A percentile compares a stretch with the other conserved stretches of the same genome.
Evolutionary conservation across 768 basidiomycete genomes (phyloP).

Genomic region (Paxillus ammoniavirescens): DNA sequence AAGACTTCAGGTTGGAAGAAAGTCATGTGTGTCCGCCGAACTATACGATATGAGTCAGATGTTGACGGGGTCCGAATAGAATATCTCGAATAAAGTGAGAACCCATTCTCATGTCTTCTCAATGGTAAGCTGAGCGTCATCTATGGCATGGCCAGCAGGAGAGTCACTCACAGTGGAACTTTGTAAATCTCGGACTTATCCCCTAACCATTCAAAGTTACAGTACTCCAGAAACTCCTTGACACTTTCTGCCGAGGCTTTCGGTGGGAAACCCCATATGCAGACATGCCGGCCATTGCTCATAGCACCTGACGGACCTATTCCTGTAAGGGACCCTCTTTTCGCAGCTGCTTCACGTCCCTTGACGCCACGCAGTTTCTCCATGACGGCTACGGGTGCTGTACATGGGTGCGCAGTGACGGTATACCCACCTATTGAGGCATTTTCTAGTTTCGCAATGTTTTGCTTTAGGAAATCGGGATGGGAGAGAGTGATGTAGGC

Average conservation of each 20-base stretch:
- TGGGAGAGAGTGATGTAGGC: constrained; percentile 57
- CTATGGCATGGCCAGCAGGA: background rate
- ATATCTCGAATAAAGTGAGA: constrained; percentile 50
- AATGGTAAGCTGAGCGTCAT: constrained; percentile 5
- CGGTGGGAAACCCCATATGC: constrained; percentile 61
- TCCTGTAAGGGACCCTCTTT: constrained; percentile 34
- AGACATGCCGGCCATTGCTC: constrained; percentile 52
- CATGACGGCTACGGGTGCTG: constrained; percentile 24
- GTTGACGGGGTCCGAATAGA: constrained; percentile 53
- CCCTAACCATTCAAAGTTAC: constrained; percentile 40
- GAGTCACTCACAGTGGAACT: constrained; percentile 45
- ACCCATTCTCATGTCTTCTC: constrained; percentile 36
- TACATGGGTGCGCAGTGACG: constrained; percentile 35
- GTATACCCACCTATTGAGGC: constrained; percentile 46
- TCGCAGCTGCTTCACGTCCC: constrained; percentile 39
- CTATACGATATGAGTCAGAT: constrained; percentile 69
- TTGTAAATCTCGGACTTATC: constrained; percentile 49
- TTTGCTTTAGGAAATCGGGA: constrained; percentile 42
- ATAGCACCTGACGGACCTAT: constrained; percentile 53
- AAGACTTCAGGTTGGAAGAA: constrained; percentile 37
- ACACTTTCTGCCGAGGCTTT: constrained; percentile 37
- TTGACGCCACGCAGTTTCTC: constrained; percentile 36
- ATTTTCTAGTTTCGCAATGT: constrained; percentile 41
- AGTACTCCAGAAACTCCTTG: constrained; percentile 40
- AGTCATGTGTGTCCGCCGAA: constrained; percentile 61